Conservation (phyloP, 2,329 filamentous ascomycete species). For the Ilyonectria sp. region DNA sequence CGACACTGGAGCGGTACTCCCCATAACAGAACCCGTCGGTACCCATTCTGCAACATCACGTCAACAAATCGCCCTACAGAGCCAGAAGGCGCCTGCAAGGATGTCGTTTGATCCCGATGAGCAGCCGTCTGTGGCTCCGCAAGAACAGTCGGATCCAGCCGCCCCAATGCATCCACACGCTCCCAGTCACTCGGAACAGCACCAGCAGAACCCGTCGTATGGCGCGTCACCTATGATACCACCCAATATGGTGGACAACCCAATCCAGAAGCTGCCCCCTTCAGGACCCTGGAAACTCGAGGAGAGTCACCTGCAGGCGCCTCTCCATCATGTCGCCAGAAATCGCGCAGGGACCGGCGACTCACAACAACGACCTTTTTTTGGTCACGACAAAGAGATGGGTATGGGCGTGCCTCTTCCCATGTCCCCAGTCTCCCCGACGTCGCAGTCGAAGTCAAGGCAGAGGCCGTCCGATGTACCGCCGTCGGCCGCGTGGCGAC, state of each 20-base stretch:
- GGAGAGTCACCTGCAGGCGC: constrained; percentile 68
- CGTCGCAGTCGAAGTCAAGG: constrained; percentile 29
- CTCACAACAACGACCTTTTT: constrained; percentile 48
- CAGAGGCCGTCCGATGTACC: constrained; percentile 58
- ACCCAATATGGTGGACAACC: constrained; percentile 50
- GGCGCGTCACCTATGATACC: constrained; percentile 39
- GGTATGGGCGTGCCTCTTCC: constrained; percentile 56
- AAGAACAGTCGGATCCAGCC: constrained; percentile 20
- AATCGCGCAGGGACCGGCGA: constrained; percentile 52
- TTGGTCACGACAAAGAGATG: constrained; percentile 59
- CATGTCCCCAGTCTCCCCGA: constrained; percentile 8
- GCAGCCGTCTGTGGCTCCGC: constrained; percentile 22
- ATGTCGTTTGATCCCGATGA: constrained; percentile 22
- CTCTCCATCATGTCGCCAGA: constrained; percentile 57
- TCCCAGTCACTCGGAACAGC: constrained; percentile 19
- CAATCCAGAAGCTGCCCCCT: constrained; percentile 59
- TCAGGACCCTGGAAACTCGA: constrained; percentile 68
- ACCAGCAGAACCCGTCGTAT: constrained; percentile 30
- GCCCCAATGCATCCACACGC: constrained; percentile 23
- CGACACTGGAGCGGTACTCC: constrained; percentile 2
- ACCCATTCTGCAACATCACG: constrained; percentile 20
- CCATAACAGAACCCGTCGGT: constrained; percentile 8
- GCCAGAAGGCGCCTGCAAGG: constrained; percentile 22
- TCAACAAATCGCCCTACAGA: constrained; percentile 16
- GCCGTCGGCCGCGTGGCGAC: constrained; percentile 66